A percentile compares a stretch with the other conserved stretches of the same genome.
Evolutionary conservation across 2,329 filamentous ascomycete genomes (phyloP).

Genomic region (Beauveria sp.): DNA sequence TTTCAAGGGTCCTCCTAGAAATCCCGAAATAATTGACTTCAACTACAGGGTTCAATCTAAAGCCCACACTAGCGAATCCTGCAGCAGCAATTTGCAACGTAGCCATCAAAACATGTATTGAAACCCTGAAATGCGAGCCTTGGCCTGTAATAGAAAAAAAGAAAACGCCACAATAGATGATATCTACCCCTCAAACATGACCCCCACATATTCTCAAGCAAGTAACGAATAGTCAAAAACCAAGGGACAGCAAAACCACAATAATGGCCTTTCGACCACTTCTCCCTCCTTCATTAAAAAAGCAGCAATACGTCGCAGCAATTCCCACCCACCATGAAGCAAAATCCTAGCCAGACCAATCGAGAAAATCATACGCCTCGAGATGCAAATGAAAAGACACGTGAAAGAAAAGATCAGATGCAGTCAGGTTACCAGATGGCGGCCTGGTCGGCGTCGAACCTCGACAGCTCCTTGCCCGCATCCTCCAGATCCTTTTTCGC

Average conservation of each 20-base stretch:
- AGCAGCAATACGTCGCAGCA: not conserved
- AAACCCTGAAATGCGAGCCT: not conserved
- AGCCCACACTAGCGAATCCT: not conserved
- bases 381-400: not conserved
- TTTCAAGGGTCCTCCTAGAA: not conserved
- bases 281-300: conserved; percentile 7
- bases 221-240: not conserved
- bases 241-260: not conserved
- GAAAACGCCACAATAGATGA: conserved; percentile 9
- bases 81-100: conserved; percentile 5
- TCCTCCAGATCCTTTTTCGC: conserved; percentile 98
- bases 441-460: conserved; percentile 82
- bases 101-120: conserved; percentile 1
- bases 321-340: not conserved
- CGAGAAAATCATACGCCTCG: not conserved
- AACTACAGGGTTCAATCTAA: not conserved
- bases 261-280: not conserved
- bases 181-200: not conserved
- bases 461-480: conserved; percentile 76
- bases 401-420: not conserved
- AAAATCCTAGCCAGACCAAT: not conserved
- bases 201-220: not conserved
- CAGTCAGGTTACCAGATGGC: conserved; percentile 43
- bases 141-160: not conserved
- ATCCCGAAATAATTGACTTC: not conserved